Percentiles rank a stretch among this genome's conserved stretches.
Conservation (phyloP, 768 basidiomycete genomes). For the Leccinellum luteum region DNA sequence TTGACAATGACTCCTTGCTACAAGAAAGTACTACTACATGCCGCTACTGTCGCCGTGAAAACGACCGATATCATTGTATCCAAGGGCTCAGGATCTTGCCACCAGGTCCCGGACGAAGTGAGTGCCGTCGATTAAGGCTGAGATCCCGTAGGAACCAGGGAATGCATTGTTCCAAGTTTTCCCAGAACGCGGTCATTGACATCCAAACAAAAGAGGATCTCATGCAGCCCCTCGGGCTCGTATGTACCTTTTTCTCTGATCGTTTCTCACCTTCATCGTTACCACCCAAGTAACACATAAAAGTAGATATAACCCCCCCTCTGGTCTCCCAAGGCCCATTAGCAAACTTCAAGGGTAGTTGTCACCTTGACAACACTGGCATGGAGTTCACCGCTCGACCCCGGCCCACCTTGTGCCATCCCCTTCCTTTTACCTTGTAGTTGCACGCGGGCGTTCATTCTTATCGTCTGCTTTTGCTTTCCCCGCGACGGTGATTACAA, state of each 20-base stretch:
- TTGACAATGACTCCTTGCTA: not conserved
- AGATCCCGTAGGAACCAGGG: not conserved
- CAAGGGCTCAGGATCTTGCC: not conserved
- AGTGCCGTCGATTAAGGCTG: not conserved
- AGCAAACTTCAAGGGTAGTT: not conserved
- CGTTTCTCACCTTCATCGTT: not conserved
- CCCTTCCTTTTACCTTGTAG: not conserved
- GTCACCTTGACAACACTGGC: not conserved
- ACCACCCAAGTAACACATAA: not conserved
- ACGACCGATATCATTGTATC: not conserved
- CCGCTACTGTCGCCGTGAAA: not conserved
- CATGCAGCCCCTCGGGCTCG: no score
- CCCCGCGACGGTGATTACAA: not conserved
- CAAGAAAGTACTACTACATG: not conserved
- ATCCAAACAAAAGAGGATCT: not conserved
- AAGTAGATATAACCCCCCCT: not conserved
- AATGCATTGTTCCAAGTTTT: not conserved
- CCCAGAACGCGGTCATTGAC: not conserved
- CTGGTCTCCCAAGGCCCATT: not conserved
- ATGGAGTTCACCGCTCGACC: not conserved
- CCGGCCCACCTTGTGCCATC: not conserved
- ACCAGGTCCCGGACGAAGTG: not conserved
- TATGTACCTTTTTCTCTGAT: not conserved
- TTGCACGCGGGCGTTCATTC: not conserved
- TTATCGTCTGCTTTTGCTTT: not conserved